Evolutionary conservation across 2,329 filamentous ascomycete genomes (phyloP).

Genomic region (Zasmidium angulare): DNA sequence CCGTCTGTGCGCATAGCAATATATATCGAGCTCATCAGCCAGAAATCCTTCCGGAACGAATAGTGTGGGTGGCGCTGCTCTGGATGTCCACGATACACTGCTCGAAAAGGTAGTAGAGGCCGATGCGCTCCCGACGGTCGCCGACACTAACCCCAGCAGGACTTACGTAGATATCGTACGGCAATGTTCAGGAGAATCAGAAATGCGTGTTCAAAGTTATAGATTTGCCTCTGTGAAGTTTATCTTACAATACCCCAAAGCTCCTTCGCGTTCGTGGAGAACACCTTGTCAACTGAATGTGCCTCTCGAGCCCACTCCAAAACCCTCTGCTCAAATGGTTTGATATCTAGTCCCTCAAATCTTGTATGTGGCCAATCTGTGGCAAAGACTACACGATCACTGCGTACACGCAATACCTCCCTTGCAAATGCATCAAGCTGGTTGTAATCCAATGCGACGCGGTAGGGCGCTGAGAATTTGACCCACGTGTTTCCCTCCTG

Average conservation of each 20-base stretch:
- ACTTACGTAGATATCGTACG: too few species aligned
- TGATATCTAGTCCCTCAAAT: conserved; percentile 57
- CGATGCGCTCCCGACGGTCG: too few species aligned
- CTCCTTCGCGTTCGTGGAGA: conserved; percentile 56
- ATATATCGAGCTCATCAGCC: too few species aligned
- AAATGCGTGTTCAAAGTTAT: not conserved
- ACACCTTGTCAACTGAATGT: conserved; percentile 50
- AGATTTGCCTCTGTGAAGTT: not conserved
- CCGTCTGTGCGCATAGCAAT: not conserved
- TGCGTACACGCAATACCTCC: conserved; percentile 50
- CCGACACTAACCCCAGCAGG: too few species aligned
- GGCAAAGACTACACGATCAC: conserved; percentile 55
- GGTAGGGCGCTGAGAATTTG: conserved; percentile 60
- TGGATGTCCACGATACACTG: too few species aligned
- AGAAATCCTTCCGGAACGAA: too few species aligned
- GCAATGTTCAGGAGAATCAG: not conserved
- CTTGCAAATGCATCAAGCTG: conserved; percentile 43
- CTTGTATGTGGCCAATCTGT: conserved; percentile 66
- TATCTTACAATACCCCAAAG: conserved; percentile 29
- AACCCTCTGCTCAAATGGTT: conserved; percentile 54
- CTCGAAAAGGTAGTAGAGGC: too few species aligned
- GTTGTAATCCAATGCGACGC: conserved; percentile 35
- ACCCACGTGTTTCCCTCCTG: conserved; percentile 52
- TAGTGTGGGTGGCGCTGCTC: too few species aligned
- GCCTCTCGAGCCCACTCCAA: conserved; percentile 53